Evolutionary conservation across 805 yeast species (phyloP).

Genomic region (Jamesozyma hellenica): DNA sequence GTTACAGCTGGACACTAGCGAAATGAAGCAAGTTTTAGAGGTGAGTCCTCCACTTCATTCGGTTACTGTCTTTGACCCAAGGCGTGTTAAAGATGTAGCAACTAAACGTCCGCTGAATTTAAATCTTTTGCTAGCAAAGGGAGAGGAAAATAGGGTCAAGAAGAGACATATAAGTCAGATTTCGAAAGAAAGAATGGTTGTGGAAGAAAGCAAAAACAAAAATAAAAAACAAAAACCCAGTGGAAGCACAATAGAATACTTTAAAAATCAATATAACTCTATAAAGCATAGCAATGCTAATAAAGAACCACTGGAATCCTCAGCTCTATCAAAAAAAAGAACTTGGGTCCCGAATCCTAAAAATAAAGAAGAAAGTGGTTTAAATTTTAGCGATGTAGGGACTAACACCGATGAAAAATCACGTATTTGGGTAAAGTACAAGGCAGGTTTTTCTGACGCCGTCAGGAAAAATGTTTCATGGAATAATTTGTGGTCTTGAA

Average conservation of each 20-base stretch:
- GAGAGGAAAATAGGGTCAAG: constrained; percentile 25
- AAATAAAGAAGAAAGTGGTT: neutral
- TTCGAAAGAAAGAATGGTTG: constrained; percentile 9
- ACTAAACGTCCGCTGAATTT: constrained; percentile 20
- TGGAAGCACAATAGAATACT: constrained; percentile 26
- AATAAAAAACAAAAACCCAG: constrained; percentile 11
- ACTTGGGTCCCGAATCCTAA: neutral
- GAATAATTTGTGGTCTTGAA: constrained; percentile 55
- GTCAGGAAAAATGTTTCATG: constrained; percentile 77
- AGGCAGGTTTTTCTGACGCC: constrained; percentile 88
- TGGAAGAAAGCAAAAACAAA: constrained; percentile 15
- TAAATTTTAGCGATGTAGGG: neutral
- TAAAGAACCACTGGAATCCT: neutral
- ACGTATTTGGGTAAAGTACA: constrained; percentile 74
- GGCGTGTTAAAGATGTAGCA: constrained; percentile 14
- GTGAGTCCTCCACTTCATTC: constrained; percentile 25
- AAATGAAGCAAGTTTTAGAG: constrained; percentile 11
- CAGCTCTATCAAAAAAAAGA: neutral
- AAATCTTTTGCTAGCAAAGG: constrained; percentile 20
- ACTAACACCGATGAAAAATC: constrained; percentile 19
- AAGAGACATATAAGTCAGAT: constrained; percentile 26
- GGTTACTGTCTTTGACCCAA: constrained; percentile 19
- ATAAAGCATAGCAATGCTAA: constrained; percentile 3
- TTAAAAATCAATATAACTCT: constrained; percentile 36
- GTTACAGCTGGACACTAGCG: constrained; percentile 22